Evolutionary conservation across 73 alveolate species (phyloP).

Genomic region (Durusdinium trenchii): DNA sequence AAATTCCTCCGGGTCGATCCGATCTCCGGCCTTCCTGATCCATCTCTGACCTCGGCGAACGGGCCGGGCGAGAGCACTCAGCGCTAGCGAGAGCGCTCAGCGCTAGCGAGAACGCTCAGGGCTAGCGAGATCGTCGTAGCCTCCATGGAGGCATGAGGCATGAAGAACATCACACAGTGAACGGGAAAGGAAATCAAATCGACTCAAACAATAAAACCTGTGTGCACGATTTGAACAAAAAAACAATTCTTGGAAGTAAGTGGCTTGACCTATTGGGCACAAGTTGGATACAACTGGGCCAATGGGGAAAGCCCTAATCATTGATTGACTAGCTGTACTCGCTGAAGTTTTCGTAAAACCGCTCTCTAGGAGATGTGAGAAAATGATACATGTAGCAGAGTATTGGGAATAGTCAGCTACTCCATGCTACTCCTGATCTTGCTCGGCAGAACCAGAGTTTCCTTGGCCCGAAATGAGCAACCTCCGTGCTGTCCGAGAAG

Average conservation of each 20-base stretch:
- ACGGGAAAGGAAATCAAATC: not conserved
- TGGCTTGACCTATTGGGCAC: too few relatives aligned
- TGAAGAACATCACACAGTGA: not conserved
- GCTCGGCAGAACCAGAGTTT: too few relatives aligned
- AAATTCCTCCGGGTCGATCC: not conserved
- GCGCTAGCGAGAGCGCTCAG: not conserved
- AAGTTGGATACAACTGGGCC: too few relatives aligned
- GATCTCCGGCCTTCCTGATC: conserved; percentile 21
- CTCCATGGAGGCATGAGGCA: not conserved
- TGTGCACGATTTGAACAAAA: not conserved
- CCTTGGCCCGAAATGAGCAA: not conserved
- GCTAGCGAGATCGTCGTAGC: not conserved
- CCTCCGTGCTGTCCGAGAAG: not conserved
- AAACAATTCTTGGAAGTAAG: too few relatives aligned
- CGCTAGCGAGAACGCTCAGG: not conserved
- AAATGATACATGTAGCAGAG: too few relatives aligned
- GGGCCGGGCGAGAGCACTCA: too few relatives aligned
- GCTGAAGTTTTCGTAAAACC: not conserved
- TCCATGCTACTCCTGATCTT: too few relatives aligned
- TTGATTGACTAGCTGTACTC: not conserved
- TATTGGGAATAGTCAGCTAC: too few relatives aligned
- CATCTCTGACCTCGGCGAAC: conserved; percentile 32
- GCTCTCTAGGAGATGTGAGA: not conserved
- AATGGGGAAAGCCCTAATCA: not conserved
- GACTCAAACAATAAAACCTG: not conserved